Conservation (phyloP, 2,329 filamentous ascomycete genomes). For the Pyrenochaeta sp. region DNA sequence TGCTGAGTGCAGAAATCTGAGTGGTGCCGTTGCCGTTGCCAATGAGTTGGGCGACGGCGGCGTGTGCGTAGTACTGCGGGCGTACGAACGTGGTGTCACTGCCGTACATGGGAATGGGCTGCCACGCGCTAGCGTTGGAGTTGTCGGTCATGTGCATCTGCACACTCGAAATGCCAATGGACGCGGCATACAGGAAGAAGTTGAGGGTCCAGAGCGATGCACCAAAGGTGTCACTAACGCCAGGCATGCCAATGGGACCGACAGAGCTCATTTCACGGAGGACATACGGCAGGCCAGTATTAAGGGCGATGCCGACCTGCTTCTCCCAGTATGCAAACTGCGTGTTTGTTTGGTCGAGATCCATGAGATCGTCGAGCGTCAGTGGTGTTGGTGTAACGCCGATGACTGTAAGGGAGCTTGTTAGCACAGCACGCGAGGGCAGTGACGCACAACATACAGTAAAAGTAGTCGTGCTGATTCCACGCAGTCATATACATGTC, state of each 20-base stretch:
- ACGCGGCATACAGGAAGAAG: slow-evolving; percentile 60
- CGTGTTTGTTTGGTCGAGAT: slow-evolving; percentile 55
- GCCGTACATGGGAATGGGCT: slow-evolving; percentile 53
- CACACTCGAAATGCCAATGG: slow-evolving; percentile 56
- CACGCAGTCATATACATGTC: slow-evolving; percentile 52
- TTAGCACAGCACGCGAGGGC: slow-evolving; percentile 18
- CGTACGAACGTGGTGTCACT: slow-evolving; percentile 55
- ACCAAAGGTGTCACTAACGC: slow-evolving; percentile 58
- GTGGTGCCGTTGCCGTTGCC: slow-evolving; percentile 56
- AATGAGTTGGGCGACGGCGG: slow-evolving; percentile 60
- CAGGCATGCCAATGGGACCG: slow-evolving; percentile 57
- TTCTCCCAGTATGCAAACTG: slow-evolving; percentile 58
- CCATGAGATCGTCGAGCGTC: slow-evolving; percentile 55
- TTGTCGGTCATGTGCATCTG: slow-evolving; percentile 64
- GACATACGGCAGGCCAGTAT: slow-evolving; percentile 56
- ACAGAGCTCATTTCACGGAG: slow-evolving; percentile 61
- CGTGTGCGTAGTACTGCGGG: slow-evolving; percentile 60
- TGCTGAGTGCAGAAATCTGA: slow-evolving; percentile 49
- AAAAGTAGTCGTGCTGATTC: slow-evolving; percentile 64
- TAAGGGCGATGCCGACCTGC: slow-evolving; percentile 52
- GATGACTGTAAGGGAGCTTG: slow-evolving; percentile 49
- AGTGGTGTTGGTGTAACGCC: slow-evolving; percentile 55
- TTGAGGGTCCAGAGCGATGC: slow-evolving; percentile 62
- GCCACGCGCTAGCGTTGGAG: slow-evolving; percentile 60
- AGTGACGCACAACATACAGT: slow-evolving; percentile 42